Percentiles rank a stretch among this genome's conserved stretches.
Conservation (phyloP, 169 alveolate genomes). For the Plasmodium vinckei region DNA sequence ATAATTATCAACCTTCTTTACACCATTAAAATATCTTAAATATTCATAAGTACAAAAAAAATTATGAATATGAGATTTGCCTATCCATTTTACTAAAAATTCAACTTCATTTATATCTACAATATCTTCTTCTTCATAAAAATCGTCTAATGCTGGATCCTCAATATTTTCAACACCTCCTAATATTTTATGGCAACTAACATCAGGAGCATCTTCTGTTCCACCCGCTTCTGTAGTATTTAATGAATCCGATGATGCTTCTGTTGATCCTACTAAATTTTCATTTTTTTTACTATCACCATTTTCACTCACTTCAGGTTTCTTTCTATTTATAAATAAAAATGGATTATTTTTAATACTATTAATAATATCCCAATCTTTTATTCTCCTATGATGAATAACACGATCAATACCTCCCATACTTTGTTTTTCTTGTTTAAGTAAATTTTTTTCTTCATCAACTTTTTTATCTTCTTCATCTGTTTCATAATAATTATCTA, state of each 20-base stretch:
- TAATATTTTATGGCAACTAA: background rate
- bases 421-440: conserved; percentile 75
- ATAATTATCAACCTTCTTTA: conserved; percentile 90
- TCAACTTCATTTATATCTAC: conserved; percentile 79
- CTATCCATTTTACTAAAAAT: conserved; percentile 91
- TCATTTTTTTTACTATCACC: background rate
- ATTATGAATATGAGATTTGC: conserved; percentile 92
- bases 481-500: conserved; percentile 61
- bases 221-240: background rate
- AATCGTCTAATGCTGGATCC: conserved; percentile 41
- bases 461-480: conserved; percentile 76
- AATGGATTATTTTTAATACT: conserved; percentile 57
- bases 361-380: conserved; percentile 46
- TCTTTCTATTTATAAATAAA: conserved; percentile 45
- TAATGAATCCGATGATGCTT: background rate
- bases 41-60: conserved; percentile 91
- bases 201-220: background rate
- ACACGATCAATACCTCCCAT: conserved; percentile 87
- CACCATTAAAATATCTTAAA: conserved; percentile 84
- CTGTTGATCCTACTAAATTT: background rate
- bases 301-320: background rate
- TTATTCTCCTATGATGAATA: conserved; percentile 79
- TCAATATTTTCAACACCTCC: conserved; percentile 1
- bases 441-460: conserved; percentile 69
- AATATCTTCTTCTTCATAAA: conserved; percentile 73